A percentile compares a stretch with the other conserved stretches of the same genome.
These are phyloP conservation scores for Globisporangium cylindrosporum DNA, from an alignment of 352 stramenopile genomes.

Conservation along the genomic window DNA sequence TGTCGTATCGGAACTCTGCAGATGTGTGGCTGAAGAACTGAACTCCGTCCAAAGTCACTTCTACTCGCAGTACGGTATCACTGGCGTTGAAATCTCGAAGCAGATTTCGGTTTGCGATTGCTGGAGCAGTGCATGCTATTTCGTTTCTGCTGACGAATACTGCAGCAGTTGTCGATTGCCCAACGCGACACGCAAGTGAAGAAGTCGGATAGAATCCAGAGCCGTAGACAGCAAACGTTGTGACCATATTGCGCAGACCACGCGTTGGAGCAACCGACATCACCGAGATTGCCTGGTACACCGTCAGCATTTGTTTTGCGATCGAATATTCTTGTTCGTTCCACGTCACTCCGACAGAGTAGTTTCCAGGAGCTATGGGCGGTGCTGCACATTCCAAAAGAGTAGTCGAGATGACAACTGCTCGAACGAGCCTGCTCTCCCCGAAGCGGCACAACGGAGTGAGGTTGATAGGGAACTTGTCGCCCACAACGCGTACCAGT, in stretches of 20 bases:
- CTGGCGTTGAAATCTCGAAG: not conserved
- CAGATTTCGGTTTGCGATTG: not conserved
- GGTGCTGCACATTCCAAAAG: constrained; percentile 30
- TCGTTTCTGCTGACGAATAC: constrained; percentile 25
- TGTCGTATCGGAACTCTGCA: constrained; percentile 24
- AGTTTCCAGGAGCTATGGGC: constrained; percentile 22
- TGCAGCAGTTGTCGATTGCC: constrained; percentile 8
- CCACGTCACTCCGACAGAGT: constrained; percentile 36
- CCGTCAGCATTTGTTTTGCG: constrained; percentile 9
- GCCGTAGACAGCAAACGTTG: constrained; percentile 23
- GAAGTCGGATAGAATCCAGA: constrained; percentile 22
- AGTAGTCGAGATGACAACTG: constrained; percentile 17
- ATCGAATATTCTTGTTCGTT: constrained; percentile 30
- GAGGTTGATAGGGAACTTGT: constrained; percentile 13
- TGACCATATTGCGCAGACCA: constrained; percentile 17
- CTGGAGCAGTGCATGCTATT: constrained; percentile 21
- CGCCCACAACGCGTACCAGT: constrained; percentile 23
- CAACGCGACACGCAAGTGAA: constrained; percentile 32
- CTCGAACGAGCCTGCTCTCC: constrained; percentile 5
- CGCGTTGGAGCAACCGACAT: constrained; percentile 19
- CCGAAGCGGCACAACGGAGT: constrained; percentile 26
- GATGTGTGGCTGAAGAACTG: constrained; percentile 20
- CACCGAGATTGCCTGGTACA: constrained; percentile 24
- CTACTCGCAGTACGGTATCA: constrained; percentile 5
- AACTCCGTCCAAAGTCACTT: constrained; percentile 30